Evolutionary conservation across 192 early-diverging fungal genomes (phyloP).

Genomic region (Umbelopsis sp.): DNA sequence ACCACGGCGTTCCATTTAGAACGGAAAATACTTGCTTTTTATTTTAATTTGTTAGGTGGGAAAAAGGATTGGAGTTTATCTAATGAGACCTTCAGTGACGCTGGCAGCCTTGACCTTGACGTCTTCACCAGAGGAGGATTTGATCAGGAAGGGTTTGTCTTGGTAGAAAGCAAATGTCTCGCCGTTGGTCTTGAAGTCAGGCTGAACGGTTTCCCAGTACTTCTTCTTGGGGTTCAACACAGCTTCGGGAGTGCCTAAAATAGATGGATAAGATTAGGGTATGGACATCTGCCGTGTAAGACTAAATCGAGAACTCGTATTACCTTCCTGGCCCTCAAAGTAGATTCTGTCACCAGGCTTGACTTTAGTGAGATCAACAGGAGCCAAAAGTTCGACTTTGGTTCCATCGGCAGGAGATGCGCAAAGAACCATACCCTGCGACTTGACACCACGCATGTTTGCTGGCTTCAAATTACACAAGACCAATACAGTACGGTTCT

Average conservation of each 20-base stretch:
- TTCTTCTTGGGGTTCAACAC: slow-evolving; percentile 98
- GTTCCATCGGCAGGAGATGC: slow-evolving; percentile 82
- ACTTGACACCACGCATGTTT: slow-evolving; percentile 93
- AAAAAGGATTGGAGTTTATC: slow-evolving; percentile 49
- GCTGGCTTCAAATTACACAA: slow-evolving; percentile 96
- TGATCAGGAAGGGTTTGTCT: slow-evolving; percentile 39
- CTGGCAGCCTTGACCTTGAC: slow-evolving; percentile 61
- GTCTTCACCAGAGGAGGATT: slow-evolving; percentile 48
- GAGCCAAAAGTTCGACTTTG: slow-evolving; percentile 90
- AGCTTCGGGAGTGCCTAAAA: slow-evolving; percentile 72
- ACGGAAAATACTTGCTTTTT: background rate
- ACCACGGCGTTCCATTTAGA: too few relatives aligned
- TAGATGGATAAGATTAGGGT: slow-evolving; percentile 14
- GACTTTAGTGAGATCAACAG: slow-evolving; percentile 70
- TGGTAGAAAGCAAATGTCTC: slow-evolving; percentile 68
- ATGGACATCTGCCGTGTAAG: too few relatives aligned
- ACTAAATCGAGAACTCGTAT: too few relatives aligned
- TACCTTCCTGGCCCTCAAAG: slow-evolving; percentile 89
- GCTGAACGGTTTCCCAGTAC: slow-evolving; percentile 96
- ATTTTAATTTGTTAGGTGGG: background rate
- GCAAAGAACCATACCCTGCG: slow-evolving; percentile 93
- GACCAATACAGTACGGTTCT: slow-evolving; percentile 65
- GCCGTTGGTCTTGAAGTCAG: slow-evolving; percentile 74
- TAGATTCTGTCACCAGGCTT: slow-evolving; percentile 89
- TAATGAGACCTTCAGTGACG: slow-evolving; percentile 69